Evolutionary conservation across 1,284 basidiomycete species (phyloP).

Genomic region (Ustilago sp.): DNA sequence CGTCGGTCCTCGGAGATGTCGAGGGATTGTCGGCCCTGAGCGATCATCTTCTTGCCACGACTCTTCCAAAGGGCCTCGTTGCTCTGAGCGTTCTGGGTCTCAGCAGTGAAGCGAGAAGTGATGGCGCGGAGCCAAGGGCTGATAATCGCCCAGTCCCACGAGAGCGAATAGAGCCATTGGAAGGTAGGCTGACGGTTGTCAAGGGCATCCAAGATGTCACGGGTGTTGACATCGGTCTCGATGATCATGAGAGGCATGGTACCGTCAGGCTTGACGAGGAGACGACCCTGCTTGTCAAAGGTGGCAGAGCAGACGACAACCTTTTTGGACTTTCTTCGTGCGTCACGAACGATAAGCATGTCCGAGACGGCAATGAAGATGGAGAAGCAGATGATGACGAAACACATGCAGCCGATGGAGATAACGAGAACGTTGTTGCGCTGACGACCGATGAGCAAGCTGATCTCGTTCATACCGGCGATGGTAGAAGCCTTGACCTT

Average conservation of each 20-base stretch:
- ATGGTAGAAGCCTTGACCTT: constrained; percentile 54
- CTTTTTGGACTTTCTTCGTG: constrained; percentile 71
- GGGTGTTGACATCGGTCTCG: constrained; percentile 71
- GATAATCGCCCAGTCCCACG: constrained; percentile 73
- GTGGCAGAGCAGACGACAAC: constrained; percentile 72
- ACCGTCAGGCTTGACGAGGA: constrained; percentile 72
- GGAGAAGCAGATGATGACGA: constrained; percentile 71
- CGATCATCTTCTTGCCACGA: constrained; percentile 50
- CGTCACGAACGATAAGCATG: constrained; percentile 69
- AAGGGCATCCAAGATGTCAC: constrained; percentile 71
- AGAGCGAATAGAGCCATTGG: constrained; percentile 73
- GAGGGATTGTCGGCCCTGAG: constrained; percentile 56
- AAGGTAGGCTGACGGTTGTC: constrained; percentile 72
- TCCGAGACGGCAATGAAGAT: constrained; percentile 71
- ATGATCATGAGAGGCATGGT: constrained; percentile 73
- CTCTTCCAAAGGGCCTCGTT: constrained; percentile 58
- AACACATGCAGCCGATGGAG: constrained; percentile 71
- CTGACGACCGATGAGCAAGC: constrained; percentile 52
- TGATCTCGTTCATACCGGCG: constrained; percentile 29
- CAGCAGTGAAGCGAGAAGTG: constrained; percentile 59
- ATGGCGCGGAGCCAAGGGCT: constrained; percentile 71
- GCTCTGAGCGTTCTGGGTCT: constrained; percentile 38
- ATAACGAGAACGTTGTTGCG: constrained; percentile 70
- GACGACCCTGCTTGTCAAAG: constrained; percentile 72
- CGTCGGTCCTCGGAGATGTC: constrained; percentile 42